Conservation (phyloP, 495 filamentous ascomycete species). For the Tuber indicum region DNA sequence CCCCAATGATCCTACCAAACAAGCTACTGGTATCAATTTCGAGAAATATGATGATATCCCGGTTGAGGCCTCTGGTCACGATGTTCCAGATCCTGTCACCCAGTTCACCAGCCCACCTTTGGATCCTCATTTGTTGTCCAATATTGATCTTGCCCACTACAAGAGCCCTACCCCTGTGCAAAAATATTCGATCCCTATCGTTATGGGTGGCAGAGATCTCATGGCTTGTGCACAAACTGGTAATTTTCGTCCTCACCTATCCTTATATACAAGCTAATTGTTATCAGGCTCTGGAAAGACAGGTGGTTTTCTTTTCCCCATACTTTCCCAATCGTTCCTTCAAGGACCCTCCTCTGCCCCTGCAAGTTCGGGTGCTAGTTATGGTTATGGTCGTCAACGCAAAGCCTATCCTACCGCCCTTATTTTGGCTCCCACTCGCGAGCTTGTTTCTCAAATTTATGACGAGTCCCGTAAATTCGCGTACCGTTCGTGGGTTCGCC, state of each 20-base stretch:
- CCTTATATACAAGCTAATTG: constrained; percentile 12
- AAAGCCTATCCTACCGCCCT: constrained; percentile 95
- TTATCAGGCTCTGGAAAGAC: constrained; percentile 76
- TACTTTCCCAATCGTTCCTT: constrained; percentile 89
- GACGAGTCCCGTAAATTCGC: constrained; percentile 97
- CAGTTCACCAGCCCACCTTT: constrained; percentile 89
- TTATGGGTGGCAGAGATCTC: constrained; percentile 90
- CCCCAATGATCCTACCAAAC: constrained; percentile 86
- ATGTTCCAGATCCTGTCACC: constrained; percentile 86
- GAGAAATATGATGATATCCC: constrained; percentile 99
- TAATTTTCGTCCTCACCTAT: constrained; percentile 23
- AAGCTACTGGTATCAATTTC: constrained; percentile 98
- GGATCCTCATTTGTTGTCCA: constrained; percentile 80
- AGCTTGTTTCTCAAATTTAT: constrained; percentile 96
- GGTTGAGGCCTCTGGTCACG: constrained; percentile 89
- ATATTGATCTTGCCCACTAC: constrained; percentile 90
- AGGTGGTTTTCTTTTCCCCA: constrained; percentile 97
- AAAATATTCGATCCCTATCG: constrained; percentile 96
- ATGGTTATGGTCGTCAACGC: constrained; percentile 70
- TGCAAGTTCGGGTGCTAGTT: constrained; percentile 52
- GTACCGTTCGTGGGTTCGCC: constrained; percentile 97
- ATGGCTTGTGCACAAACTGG: constrained; percentile 99
- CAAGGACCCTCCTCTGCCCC: constrained; percentile 63
- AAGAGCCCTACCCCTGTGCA: constrained; percentile 92
- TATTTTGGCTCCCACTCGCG: constrained; percentile 92